A percentile compares a stretch with the other conserved stretches of the same genome.
Conservation (phyloP, 2,329 filamentous ascomycete species). For the Paecilomyces dactylethromorphus region DNA sequence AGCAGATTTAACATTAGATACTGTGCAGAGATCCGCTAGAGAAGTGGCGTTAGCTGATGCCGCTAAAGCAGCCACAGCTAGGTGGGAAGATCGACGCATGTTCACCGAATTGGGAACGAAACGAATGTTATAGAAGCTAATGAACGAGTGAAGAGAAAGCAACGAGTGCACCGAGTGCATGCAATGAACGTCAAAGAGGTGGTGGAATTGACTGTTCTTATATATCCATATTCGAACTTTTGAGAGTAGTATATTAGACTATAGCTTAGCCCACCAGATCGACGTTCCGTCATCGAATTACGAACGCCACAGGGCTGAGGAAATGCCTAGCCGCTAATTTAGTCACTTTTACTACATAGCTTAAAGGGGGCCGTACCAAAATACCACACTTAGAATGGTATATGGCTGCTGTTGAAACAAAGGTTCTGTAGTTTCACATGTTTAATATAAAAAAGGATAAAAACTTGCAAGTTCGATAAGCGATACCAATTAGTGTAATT, state of each 20-base stretch:
- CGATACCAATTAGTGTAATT: not conserved
- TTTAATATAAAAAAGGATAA: not conserved
- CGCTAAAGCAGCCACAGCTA: constrained; percentile 14
- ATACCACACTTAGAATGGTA: not conserved
- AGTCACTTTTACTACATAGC: not conserved
- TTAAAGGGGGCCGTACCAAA: not conserved
- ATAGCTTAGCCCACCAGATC: too few species aligned
- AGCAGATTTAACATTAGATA: constrained; percentile 36
- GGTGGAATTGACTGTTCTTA: not conserved
- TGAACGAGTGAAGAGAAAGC: not conserved
- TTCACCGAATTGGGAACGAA: constrained; percentile 15
- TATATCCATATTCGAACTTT: not conserved
- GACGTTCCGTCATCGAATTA: too few species aligned
- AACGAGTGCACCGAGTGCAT: too few species aligned
- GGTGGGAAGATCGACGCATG: constrained; percentile 16
- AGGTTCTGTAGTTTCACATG: not conserved
- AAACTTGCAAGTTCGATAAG: not conserved
- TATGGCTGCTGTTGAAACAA: not conserved
- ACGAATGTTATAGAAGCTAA: not conserved
- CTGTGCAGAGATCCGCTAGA: constrained; percentile 37
- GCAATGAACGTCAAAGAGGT: not conserved
- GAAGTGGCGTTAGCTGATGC: constrained; percentile 26
- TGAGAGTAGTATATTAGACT: not conserved
- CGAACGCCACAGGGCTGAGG: not conserved
- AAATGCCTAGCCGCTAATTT: not conserved